Evolutionary conservation across 1,284 basidiomycete species (phyloP).

Genomic region (Sporisorium exsertum): DNA sequence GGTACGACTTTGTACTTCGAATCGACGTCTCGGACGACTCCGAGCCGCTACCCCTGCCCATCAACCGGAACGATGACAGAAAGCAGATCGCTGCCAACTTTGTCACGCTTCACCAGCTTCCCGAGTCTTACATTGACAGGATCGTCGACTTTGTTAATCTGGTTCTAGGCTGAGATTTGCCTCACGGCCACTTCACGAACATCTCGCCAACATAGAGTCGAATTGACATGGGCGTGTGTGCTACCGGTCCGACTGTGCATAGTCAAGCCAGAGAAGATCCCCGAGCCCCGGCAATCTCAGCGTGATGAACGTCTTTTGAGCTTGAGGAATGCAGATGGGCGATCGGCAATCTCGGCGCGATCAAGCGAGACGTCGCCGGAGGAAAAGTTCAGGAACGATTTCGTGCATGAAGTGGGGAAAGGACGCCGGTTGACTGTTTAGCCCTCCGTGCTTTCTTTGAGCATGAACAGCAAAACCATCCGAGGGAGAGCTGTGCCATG

Average conservation of each 20-base stretch:
- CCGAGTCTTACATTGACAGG: constrained; percentile 30
- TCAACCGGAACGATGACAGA: constrained; percentile 43
- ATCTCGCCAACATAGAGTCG: neutral
- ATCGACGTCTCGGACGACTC: constrained; percentile 52
- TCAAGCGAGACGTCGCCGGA: neutral
- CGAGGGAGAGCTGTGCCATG: neutral
- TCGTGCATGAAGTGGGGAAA: constrained; percentile 1
- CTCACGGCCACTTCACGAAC: neutral
- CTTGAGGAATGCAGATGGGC: neutral
- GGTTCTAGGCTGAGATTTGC: constrained; percentile 22
- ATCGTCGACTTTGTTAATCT: constrained; percentile 49
- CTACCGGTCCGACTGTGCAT: neutral
- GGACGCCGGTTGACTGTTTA: neutral
- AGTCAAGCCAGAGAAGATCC: neutral
- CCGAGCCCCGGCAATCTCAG: neutral
- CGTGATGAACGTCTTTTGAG: neutral
- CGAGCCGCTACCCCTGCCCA: constrained; percentile 33
- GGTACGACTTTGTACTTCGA: constrained; percentile 49
- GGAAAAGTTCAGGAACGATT: neutral
- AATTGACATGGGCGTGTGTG: neutral
- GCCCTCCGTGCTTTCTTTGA: neutral
- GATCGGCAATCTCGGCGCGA: constrained; percentile 11
- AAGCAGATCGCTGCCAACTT: constrained; percentile 22
- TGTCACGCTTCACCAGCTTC: constrained; percentile 29
- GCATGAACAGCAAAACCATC: neutral